These are phyloP conservation scores for Syzygium aqueum DNA, from an alignment of 345 rosid species.

Conservation along the genomic window DNA sequence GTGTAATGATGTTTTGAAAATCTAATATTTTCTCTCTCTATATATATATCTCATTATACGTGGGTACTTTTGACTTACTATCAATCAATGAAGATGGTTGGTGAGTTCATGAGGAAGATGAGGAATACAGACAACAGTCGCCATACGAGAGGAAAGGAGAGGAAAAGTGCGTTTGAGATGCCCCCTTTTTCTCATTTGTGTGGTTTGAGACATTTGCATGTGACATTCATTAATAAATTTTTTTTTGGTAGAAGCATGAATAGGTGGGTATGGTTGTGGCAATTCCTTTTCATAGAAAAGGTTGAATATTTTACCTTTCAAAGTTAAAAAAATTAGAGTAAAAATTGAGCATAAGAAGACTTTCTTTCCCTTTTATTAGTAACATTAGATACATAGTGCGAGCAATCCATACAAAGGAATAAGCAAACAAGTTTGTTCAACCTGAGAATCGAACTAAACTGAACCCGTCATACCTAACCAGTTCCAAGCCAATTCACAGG, in stretches of 20 bases:
- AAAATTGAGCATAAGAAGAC: background rate
- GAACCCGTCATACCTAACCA: background rate
- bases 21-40: too few relatives aligned
- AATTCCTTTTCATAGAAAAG: background rate
- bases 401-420: fast-evolving
- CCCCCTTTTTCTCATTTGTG: background rate
- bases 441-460: background rate
- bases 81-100: background rate
- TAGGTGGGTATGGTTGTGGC: background rate
- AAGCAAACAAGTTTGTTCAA: background rate
- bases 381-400: background rate
- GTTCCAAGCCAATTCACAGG: background rate
- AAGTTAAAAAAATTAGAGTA: background rate
- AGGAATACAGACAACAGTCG: background rate
- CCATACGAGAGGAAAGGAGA: background rate
- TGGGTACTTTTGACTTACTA: background rate
- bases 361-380: background rate
- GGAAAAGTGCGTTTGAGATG: background rate
- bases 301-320: background rate
- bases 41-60: background rate
- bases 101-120: background rate
- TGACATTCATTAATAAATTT: background rate
- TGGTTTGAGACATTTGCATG: background rate
- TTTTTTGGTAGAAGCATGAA: background rate
- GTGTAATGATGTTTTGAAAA: too few relatives aligned